Evolutionary conservation across 78 protist genomes (phyloP), one percentile per base, ranked within the genome.

Genomic region (Dictyostelium capitatum): DNA sequence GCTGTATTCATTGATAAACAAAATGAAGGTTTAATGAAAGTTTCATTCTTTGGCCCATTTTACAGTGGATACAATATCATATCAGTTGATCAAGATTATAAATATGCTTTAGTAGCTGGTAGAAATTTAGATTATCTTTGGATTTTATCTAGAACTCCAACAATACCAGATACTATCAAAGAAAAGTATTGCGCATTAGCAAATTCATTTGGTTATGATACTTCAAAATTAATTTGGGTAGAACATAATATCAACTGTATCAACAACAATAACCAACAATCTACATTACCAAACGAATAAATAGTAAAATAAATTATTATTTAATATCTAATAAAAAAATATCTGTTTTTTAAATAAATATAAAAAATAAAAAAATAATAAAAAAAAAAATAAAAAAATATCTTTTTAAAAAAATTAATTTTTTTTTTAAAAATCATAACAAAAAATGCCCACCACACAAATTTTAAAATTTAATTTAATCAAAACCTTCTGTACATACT

Each of bases 1-100:
- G 51, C 53, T 1, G 17, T 23, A 20, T 74, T 74, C 20, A 43
- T 46, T 9, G 51, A 46, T 12, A 23, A n/a, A 6, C 0, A 19
- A 7, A 23, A 37, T 23, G 56, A 7, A 74, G 80, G 59, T 17
- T 46, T 11, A n/a, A 9, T 74, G 17, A 74, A 74, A 47, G 57
- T 74, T 9, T 46, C 62, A 23, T 74, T 74, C 8, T 69, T 17
- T 37, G 59, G 51, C 3, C 80, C 80, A 19, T 74, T 74, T 23
- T 74, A 74, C n/a, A 17, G 46, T 12, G 80, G 80, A 9, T 74
- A 74, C 28, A 74, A 74, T 46, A 56, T 74, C 8, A n/a, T 74
- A 11, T 23, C 56, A 23, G n/a, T 46, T 5, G 80, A 74, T 46
- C 37, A n/a, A 3, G 80, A 74, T 4, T 74, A 46, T 47, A 25